phyloP scores from a whole-genome alignment of 805 yeast species.

The Myxozyma sirexii region DNA sequence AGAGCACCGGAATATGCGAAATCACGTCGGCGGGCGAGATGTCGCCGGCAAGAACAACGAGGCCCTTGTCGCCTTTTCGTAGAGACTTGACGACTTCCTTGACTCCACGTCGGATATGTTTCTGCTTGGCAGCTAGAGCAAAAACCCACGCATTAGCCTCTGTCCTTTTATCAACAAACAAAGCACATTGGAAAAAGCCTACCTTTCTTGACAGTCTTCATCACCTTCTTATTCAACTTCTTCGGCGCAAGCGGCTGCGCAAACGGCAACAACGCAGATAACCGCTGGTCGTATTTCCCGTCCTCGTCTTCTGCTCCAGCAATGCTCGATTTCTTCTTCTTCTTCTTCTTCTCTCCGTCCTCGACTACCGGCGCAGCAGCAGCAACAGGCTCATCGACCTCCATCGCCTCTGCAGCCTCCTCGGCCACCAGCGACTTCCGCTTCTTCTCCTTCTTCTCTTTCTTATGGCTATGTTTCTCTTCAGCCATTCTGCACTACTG shows the following conservation, averaged over 20 bases:
- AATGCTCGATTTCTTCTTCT: slow-evolving; percentile 19
- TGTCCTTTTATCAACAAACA: background rate
- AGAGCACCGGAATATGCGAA: slow-evolving; percentile 94
- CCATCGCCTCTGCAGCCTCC: slow-evolving; percentile 20
- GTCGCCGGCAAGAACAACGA: slow-evolving; percentile 96
- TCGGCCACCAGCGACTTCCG: slow-evolving; percentile 23
- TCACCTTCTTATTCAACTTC: slow-evolving; percentile 90
- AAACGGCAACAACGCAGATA: slow-evolving; percentile 88
- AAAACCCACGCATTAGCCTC: background rate
- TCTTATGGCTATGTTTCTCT: slow-evolving; percentile 26
- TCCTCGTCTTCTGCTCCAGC: slow-evolving; percentile 32
- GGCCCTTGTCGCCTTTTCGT: slow-evolving; percentile 97
- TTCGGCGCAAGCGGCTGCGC: slow-evolving; percentile 95
- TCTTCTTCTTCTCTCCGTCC: slow-evolving; percentile 22
- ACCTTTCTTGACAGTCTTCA: slow-evolving; percentile 88
- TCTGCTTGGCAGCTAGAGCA: slow-evolving; percentile 83
- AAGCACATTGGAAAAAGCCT: background rate
- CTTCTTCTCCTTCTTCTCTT: slow-evolving; percentile 34
- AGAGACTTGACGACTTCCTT: slow-evolving; percentile 98
- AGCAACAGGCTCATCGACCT: background rate
- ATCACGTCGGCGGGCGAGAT: slow-evolving; percentile 97
- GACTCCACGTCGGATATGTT: slow-evolving; percentile 98
- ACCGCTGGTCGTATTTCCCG: slow-evolving; percentile 88
- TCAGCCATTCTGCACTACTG: slow-evolving; percentile 15
- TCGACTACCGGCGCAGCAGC: slow-evolving; percentile 4